Evolutionary conservation across 768 basidiomycete genomes (phyloP), one percentile per base, ranked within the genome.

Genomic region (Scleroderma bovista): DNA sequence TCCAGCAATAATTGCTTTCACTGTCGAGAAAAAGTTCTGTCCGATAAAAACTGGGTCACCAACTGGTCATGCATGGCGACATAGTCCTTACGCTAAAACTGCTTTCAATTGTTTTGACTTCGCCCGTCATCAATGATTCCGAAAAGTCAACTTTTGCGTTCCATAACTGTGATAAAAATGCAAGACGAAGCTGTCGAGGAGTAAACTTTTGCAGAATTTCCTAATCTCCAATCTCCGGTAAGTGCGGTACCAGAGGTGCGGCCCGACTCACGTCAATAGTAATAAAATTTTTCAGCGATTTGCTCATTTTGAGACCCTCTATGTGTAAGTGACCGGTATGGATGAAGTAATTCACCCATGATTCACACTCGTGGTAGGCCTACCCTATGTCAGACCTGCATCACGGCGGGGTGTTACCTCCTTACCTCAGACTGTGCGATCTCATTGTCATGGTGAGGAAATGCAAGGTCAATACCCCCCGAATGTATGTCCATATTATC

Each of bases 391-490:
- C 42, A 52, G 47, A 40, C 19, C 6, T 43, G 9, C 41, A 29
- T 42, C 39, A 19, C 22, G 24, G 33, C 44, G 52, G 45, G 36
- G 46, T 44, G 49, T 50, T 52, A 47, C 19, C 24, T 19, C 53
- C 68, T 59, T 57, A 85, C 95, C 83, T 98, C 96, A 44, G 91
- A 84, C 68, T 99, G 96, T 0, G 96, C 96, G 60, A 99, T 79
- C 71, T 99, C 96, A 65, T 99, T 99, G 66, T 98, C 95, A 64
- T 99, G 96, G 71, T 99, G 96, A 6, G 96, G 96, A 71, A 99
- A 99, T n/a, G 92, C 88, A 44, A 99, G 75, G 70, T 99, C 96
- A 36, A 91, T 84, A 5, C 96, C 96, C 45, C 96, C 96, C 8
- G 93, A 96, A 66, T 99, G 96, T 53, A 99, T 93, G 67, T 98